These are phyloP conservation scores for Lithospermum erythrorhizon DNA, from an alignment of 257 asterid genomes.

Conservation along the genomic window DNA sequence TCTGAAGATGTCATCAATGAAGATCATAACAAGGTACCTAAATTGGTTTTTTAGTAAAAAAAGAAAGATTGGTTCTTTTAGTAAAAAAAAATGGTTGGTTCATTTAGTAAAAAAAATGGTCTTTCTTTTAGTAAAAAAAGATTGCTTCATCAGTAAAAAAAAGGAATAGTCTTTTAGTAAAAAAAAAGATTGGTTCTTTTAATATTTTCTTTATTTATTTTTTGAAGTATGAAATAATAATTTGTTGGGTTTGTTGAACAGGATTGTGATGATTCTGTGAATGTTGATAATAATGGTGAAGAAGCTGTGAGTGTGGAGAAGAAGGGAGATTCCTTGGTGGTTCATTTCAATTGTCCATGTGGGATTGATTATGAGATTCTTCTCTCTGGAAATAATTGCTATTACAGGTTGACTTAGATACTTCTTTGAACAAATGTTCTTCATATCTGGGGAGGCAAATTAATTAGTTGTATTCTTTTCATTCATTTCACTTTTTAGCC, in stretches of 20 bases:
- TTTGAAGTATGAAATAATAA: background rate
- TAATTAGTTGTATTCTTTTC: no score
- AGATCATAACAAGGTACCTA: slow-evolving; percentile 4
- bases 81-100: no score
- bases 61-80: no score
- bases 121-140: no score
- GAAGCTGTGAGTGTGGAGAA: slow-evolving; percentile 19
- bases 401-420: slow-evolving; percentile 13
- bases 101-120: no score
- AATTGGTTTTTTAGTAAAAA: no score
- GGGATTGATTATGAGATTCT: slow-evolving; percentile 16
- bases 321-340: slow-evolving; percentile 14
- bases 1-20: slow-evolving; percentile 5
- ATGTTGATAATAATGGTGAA: slow-evolving; percentile 3
- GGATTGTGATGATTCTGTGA: background rate
- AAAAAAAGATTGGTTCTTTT: no score
- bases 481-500: no score
- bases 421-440: no score
- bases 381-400: slow-evolving; percentile 16
- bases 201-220: background rate
- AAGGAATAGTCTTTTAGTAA: no score
- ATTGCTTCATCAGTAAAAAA: no score
- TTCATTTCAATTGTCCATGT: slow-evolving; percentile 21
- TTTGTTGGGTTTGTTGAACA: background rate
- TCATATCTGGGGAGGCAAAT: no score